Conservation (phyloP, 495 filamentous ascomycete genomes). For the Talaromyces adpressus region DNA sequence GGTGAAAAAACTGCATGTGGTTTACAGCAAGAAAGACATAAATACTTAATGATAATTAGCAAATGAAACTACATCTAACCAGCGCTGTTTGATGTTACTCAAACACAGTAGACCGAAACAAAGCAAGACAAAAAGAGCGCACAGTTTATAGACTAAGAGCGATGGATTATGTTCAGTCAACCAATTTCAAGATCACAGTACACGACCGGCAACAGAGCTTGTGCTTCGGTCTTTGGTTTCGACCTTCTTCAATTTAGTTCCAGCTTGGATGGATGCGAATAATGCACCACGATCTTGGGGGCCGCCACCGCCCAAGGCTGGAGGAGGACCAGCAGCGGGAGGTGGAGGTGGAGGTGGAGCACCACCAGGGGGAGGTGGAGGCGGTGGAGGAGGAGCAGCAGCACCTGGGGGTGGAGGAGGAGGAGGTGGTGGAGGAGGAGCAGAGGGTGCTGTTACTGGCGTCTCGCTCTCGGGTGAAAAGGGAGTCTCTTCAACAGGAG, state of each 20-base stretch:
- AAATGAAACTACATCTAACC: background rate
- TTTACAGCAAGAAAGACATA: no score
- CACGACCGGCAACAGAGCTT: slow-evolving; percentile 62
- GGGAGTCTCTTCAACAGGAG: slow-evolving; percentile 13
- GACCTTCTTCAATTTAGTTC: slow-evolving; percentile 71
- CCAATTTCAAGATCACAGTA: slow-evolving; percentile 35
- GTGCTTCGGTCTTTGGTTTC: slow-evolving; percentile 78
- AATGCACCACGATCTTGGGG: slow-evolving; percentile 52
- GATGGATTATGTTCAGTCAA: background rate
- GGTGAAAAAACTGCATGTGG: no score
- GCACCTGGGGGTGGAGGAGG: slow-evolving; percentile 16
- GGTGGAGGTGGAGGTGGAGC: slow-evolving; percentile 34
- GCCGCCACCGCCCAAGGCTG: slow-evolving; percentile 5
- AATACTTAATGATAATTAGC: background rate
- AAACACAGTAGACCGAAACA: background rate
- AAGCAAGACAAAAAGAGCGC: background rate
- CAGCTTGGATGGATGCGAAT: slow-evolving; percentile 72
- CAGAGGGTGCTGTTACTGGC: slow-evolving; percentile 6
- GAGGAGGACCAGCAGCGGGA: slow-evolving; percentile 23
- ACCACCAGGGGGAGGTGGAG: slow-evolving; percentile 16
- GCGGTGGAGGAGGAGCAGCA: slow-evolving; percentile 26
- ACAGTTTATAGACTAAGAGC: background rate
- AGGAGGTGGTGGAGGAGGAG: slow-evolving; percentile 21
- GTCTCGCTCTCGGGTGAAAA: background rate
- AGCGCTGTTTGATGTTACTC: background rate